Percentiles rank a stretch among this genome's conserved stretches.
These are phyloP conservation scores for sweet orange (Citrus sinensis) DNA, from an alignment of 345 rosid genomes.

Conservation along the genomic window DNA sequence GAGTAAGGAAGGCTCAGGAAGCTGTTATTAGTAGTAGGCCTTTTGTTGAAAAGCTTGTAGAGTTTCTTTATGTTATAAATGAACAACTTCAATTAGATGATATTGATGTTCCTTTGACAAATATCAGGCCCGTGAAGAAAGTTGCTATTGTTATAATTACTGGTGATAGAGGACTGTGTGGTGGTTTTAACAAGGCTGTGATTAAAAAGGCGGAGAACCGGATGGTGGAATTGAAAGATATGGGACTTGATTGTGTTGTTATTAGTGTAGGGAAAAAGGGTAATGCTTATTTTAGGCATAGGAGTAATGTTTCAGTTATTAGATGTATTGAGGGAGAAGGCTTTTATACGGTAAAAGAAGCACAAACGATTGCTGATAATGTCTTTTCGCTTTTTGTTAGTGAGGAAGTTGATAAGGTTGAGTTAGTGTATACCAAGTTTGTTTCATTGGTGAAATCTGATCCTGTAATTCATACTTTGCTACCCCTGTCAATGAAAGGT, in stretches of 20 bases:
- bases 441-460: conserved; percentile 73
- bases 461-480: conserved; percentile 66
- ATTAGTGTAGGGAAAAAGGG: conserved; percentile 86
- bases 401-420: conserved; percentile 87
- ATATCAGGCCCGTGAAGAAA: conserved; percentile 64
- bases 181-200: conserved; percentile 73
- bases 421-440: conserved; percentile 77
- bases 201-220: conserved; percentile 55
- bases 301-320: conserved; percentile 43
- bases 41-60: conserved; percentile 57
- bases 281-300: conserved; percentile 60
- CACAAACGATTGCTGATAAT: conserved; percentile 76
- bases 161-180: conserved; percentile 81
- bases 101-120: conserved; percentile 64
- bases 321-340: conserved; percentile 50
- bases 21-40: conserved; percentile 79
- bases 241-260: conserved; percentile 58
- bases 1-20: conserved; percentile 79
- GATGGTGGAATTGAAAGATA: conserved; percentile 49
- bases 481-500: conserved; percentile 61
- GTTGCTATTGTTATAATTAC: conserved; percentile 69
- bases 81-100: conserved; percentile 57
- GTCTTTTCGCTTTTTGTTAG: conserved; percentile 71
- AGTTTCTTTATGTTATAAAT: conserved; percentile 47
- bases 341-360: conserved; percentile 78